phyloP scores from a whole-genome alignment of 1,284 basidiomycete genomes.

The Cryptococcus deneoformans region DNA sequence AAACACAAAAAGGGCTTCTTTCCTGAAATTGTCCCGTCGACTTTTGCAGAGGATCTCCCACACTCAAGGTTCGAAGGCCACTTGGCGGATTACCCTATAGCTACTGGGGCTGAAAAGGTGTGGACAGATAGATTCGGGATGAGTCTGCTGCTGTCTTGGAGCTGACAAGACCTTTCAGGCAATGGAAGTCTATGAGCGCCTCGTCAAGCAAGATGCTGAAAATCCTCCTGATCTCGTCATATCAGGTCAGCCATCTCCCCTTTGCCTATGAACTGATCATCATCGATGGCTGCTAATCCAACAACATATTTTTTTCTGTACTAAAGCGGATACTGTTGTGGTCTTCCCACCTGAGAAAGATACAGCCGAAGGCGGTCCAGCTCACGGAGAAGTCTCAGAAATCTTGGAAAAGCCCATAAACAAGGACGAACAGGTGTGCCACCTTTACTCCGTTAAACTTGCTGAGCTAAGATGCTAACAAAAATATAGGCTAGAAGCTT shows the following conservation, averaged over 20 bases:
- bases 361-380: conserved; percentile 34
- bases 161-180: conserved; percentile 51
- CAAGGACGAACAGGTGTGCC: conserved; percentile 67
- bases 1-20: conserved; percentile 64
- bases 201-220: conserved; percentile 69
- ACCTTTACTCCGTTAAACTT: background rate
- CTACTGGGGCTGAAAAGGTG: conserved; percentile 84
- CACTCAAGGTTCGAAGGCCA: conserved; percentile 65
- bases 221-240: conserved; percentile 93
- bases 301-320: conserved; percentile 1
- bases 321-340: conserved; percentile 83
- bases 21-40: conserved; percentile 85
- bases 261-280: background rate
- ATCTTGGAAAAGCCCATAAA: conserved; percentile 78
- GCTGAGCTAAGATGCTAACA: background rate
- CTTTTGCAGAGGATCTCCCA: conserved; percentile 78
- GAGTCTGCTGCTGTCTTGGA: background rate
- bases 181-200: conserved; percentile 83
- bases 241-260: conserved; percentile 57
- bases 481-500: conserved; percentile 65
- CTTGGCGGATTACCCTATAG: conserved; percentile 87
- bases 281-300: background rate
- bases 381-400: conserved; percentile 37
- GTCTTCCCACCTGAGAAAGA: conserved; percentile 73
- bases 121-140: background rate